phyloP scores from a whole-genome alignment of 257 asterid genomes.

The Solanum paucissectum region DNA sequence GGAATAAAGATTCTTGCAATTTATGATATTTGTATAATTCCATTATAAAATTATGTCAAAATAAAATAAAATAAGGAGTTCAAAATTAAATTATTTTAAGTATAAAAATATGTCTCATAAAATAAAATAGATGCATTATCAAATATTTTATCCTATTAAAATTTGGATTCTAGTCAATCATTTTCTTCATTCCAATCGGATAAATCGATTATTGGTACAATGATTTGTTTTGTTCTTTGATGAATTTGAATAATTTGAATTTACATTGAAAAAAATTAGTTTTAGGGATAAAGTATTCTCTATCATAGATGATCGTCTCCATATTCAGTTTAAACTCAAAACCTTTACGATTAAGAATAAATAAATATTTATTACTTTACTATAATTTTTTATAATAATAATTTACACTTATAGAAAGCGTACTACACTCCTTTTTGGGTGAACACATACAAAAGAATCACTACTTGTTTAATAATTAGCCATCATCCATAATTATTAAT shows the following conservation, averaged over 20 bases:
- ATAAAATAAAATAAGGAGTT: neutral
- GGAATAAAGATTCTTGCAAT: neutral
- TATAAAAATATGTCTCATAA: neutral
- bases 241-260: neutral
- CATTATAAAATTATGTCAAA: neutral
- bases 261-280: too few relatives aligned
- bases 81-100: neutral
- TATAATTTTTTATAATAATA: too few relatives aligned
- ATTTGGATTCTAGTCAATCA: neutral
- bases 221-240: neutral
- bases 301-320: rapidly evolving
- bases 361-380: too few relatives aligned
- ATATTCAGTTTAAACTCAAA: too few relatives aligned
- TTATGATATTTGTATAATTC: neutral
- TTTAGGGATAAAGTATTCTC: too few relatives aligned
- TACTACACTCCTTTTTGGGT: neutral
- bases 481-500: neutral
- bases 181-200: neutral
- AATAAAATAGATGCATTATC: neutral
- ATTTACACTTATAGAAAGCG: rapidly evolving
- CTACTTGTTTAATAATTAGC: neutral
- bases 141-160: neutral
- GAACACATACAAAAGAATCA: neutral
- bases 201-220: neutral
- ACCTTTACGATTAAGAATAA: too few relatives aligned